Base-by-base conservation (phyloP, 495 filamentous ascomycete species). In the Cercophora newfieldiana region DNA sequence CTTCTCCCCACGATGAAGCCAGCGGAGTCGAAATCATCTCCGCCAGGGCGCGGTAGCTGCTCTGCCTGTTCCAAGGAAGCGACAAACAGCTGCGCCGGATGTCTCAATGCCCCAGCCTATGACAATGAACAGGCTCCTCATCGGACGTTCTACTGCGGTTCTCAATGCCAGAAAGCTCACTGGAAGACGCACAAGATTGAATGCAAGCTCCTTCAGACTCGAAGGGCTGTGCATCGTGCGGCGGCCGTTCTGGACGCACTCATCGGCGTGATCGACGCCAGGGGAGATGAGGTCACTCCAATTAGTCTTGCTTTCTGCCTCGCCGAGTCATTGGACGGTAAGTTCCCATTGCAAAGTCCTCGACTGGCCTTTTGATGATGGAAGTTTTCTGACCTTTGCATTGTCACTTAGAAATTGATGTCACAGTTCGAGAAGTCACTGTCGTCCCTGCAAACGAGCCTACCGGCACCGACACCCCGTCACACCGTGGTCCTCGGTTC, bases 1-100 rank as follows among this genome's bases (percentile, higher is more conserved):
- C 37, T 47, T 64, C 66, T 78, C 66, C 61, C 16, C 53, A 29
- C 22, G 7, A 56, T 56, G 53, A 56, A 56, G n/a, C 25, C 53
- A 10, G 10, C 53, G 19, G 21, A 58, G 29, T 25, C 28, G 18
- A 26, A 33, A 31, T 4, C 25, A 18, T 37, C 55, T 58, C 55
- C 14, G 29, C 19, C 55, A 6, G 55, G 25, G 21, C 33, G 33
- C 24, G 58, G 58, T 18, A 29, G 31, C 24, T 60, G 58, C 58
- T 26, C 58, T 28, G 16, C 31, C 25, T 48, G 58, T 19, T 60
- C 58, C 33, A 60, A 59, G 10, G 56, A 60, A 12, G 30, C 58
- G 33, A 60, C 58, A 47, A 48, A 60, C 31, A 47, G 33, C 30
- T 60, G 58, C 19, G 30, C 58, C 21, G 58, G 58, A 2, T 60